These are phyloP conservation scores for Fusarium anthophilum DNA, from an alignment of 2,329 filamentous ascomycete species.

Conservation along the genomic window DNA sequence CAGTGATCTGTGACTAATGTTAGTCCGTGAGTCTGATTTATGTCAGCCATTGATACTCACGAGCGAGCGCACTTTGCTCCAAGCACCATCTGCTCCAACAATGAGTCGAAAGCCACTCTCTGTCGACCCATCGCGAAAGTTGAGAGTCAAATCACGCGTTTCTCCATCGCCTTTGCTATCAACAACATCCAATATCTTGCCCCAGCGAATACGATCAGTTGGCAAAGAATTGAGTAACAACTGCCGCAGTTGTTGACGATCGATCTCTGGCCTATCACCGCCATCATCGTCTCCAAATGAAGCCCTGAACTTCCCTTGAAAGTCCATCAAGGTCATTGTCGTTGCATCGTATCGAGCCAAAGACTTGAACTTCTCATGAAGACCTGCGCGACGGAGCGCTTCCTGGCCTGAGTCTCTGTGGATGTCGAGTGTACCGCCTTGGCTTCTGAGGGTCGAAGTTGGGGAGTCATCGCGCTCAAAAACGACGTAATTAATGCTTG, in stretches of 20 bases:
- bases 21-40: accelerated
- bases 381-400: not conserved
- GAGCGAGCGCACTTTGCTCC: not conserved
- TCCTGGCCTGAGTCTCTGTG: not conserved
- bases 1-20: not conserved
- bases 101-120: conserved; percentile 1
- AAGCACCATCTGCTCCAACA: conserved; percentile 3
- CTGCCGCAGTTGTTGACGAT: not conserved
- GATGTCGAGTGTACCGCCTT: not conserved
- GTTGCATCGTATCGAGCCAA: not conserved
- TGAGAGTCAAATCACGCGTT: not conserved
- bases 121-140: not conserved
- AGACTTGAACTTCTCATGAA: not conserved
- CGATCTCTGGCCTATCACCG: not conserved
- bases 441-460: not conserved
- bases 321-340: conserved; percentile 1
- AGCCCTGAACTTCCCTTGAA: not conserved
- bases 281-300: not conserved
- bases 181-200: not conserved
- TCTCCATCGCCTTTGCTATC: accelerated
- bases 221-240: not conserved
- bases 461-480: not conserved
- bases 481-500: not conserved
- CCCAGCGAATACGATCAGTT: not conserved
- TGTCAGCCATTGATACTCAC: accelerated